Evolutionary conservation across 2,329 filamentous ascomycete species (phyloP).

Genomic region (Sarocladium oryzae): DNA sequence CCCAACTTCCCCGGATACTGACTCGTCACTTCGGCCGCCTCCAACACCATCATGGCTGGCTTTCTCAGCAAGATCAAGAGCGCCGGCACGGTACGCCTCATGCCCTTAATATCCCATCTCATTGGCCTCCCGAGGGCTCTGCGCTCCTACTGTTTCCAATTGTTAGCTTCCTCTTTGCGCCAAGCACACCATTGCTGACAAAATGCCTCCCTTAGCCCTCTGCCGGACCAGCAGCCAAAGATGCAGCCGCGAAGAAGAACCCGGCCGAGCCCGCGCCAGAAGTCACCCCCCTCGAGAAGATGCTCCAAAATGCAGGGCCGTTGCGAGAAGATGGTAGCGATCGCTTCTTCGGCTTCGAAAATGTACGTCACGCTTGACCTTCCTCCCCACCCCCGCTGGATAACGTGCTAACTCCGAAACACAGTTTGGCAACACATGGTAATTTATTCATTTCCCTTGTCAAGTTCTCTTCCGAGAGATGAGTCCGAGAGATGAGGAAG

Average conservation of each 20-base stretch:
- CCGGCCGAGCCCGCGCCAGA: slow-evolving; percentile 54
- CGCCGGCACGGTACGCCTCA: slow-evolving; percentile 44
- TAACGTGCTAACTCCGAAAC: slow-evolving; percentile 1
- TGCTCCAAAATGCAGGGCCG: slow-evolving; percentile 75
- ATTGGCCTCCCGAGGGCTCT: neutral
- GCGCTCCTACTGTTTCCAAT: neutral
- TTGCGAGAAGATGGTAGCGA: slow-evolving; percentile 84
- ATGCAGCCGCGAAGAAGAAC: slow-evolving; percentile 46
- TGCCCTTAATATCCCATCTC: neutral
- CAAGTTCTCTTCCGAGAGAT: neutral
- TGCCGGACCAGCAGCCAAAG: slow-evolving; percentile 36
- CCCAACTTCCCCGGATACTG: slow-evolving; percentile 7
- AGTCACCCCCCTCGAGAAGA: slow-evolving; percentile 59
- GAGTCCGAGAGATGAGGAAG: too few species aligned
- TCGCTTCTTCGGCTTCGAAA: slow-evolving; percentile 97
- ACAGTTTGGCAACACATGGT: slow-evolving; percentile 98
- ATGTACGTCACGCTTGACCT: slow-evolving; percentile 55
- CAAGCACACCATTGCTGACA: slow-evolving; percentile 22
- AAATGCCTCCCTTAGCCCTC: slow-evolving; percentile 32
- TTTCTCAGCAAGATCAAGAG: slow-evolving; percentile 55
- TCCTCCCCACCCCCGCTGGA: slow-evolving; percentile 1
- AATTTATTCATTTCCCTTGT: slow-evolving; percentile 22
- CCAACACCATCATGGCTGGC: slow-evolving; percentile 40
- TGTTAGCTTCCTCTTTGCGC: neutral
- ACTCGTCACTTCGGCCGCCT: slow-evolving; percentile 10